Conservation (phyloP, 2,329 filamentous ascomycete species). For the Colletotrichum tropicicola region DNA sequence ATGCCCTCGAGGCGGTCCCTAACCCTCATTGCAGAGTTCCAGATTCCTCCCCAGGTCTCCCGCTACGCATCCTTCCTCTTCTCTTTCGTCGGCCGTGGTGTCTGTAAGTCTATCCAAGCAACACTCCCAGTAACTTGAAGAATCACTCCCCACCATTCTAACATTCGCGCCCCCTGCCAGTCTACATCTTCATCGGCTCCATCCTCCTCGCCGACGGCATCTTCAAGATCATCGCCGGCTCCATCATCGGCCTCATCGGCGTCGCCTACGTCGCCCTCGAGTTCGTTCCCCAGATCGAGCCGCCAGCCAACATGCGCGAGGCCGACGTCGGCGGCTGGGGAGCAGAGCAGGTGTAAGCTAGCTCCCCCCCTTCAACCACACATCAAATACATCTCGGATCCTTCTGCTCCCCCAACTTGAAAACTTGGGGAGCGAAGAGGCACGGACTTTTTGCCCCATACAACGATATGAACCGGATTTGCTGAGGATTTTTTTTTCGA, state of each 20-base stretch:
- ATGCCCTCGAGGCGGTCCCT: background rate
- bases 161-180: constrained; percentile 53
- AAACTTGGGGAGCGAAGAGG: constrained; percentile 3
- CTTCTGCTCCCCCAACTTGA: constrained; percentile 2
- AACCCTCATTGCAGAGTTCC: constrained; percentile 71
- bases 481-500: constrained; percentile 29
- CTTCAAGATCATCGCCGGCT: constrained; percentile 79
- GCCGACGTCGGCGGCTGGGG: constrained; percentile 76
- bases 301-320: constrained; percentile 84
- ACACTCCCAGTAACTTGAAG: background rate
- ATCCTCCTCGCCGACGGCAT: constrained; percentile 77
- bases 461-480: constrained; percentile 27
- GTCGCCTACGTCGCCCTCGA: constrained; percentile 80
- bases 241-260: constrained; percentile 80
- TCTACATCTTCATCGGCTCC: constrained; percentile 95
- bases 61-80: constrained; percentile 98
- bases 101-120: constrained; percentile 72
- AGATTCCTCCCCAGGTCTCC: constrained; percentile 91
- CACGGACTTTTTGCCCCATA: constrained; percentile 3
- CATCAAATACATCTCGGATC: constrained; percentile 22
- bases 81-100: constrained; percentile 93
- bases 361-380: constrained; percentile 28
- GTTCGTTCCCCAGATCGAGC: constrained; percentile 81
- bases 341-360: constrained; percentile 75
- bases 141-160: background rate